phyloP scores from a whole-genome alignment of 2,329 filamentous ascomycete genomes.

The Ophiostoma fasciatum region DNA sequence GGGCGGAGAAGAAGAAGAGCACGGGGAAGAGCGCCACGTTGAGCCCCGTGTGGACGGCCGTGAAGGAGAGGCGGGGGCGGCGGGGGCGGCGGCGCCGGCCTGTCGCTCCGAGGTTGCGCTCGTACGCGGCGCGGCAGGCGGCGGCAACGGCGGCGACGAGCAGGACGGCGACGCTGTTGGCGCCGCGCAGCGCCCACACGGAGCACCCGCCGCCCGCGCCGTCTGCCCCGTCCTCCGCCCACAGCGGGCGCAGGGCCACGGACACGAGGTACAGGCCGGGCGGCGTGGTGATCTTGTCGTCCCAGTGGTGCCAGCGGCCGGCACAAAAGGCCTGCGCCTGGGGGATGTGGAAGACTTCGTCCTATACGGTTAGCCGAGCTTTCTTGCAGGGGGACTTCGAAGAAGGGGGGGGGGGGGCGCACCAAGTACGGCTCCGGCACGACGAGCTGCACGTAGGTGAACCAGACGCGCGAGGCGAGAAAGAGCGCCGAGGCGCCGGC shows the following conservation, averaged over 20 bases:
- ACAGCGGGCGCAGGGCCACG: slow-evolving; percentile 5
- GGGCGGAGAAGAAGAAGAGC: slow-evolving; percentile 85
- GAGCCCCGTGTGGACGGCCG: slow-evolving; percentile 47
- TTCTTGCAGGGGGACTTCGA: background rate
- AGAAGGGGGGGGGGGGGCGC: slow-evolving; percentile 12
- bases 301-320: slow-evolving; percentile 64
- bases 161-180: slow-evolving; percentile 31
- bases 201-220: slow-evolving; percentile 7
- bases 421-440: slow-evolving; percentile 43
- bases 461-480: slow-evolving; percentile 22
- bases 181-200: slow-evolving; percentile 28
- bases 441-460: slow-evolving; percentile 21
- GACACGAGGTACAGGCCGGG: slow-evolving; percentile 47
- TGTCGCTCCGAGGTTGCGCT: slow-evolving; percentile 17
- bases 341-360: slow-evolving; percentile 78
- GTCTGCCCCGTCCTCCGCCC: too few species aligned
- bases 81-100: background rate
- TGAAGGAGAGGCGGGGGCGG: slow-evolving; percentile 22
- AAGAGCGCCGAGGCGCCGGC: slow-evolving; percentile 13
- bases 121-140: slow-evolving; percentile 37
- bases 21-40: slow-evolving; percentile 79
- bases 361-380: slow-evolving; percentile 38
- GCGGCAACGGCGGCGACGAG: slow-evolving; percentile 30
- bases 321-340: slow-evolving; percentile 81
- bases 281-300: slow-evolving; percentile 94